phyloP scores from a whole-genome alignment of 1,284 basidiomycete genomes.

The Melampsora larici-populina region DNA sequence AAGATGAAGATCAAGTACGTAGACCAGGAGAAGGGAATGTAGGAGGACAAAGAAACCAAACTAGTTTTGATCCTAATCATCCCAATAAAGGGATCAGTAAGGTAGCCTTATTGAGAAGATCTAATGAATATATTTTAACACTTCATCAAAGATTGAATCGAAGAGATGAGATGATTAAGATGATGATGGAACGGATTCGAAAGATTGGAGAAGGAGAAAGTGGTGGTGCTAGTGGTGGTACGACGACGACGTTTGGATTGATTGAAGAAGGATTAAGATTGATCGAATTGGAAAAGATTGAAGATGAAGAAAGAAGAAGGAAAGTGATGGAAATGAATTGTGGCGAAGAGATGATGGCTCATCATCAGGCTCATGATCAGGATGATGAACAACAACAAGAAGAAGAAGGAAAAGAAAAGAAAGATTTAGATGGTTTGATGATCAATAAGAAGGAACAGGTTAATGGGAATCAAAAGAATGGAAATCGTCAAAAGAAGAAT shows the following conservation, averaged over 20 bases:
- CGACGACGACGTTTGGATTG: not conserved
- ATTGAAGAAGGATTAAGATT: no score
- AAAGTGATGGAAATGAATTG: not conserved
- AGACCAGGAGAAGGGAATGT: slow-evolving; percentile 51
- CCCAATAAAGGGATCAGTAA: slow-evolving; percentile 45
- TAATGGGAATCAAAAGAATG: no score
- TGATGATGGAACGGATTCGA: slow-evolving; percentile 5
- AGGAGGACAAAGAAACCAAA: slow-evolving; percentile 49
- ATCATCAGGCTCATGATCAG: no score
- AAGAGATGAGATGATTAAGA: slow-evolving; percentile 23
- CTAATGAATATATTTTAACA: slow-evolving; percentile 36
- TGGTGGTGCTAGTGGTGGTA: not conserved
- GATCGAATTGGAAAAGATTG: not conserved
- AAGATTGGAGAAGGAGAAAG: not conserved
- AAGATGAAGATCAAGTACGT: slow-evolving; percentile 44
- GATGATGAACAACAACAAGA: not conserved
- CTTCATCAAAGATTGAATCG: slow-evolving; percentile 21
- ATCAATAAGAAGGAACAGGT: no score
- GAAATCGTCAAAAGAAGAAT: no score
- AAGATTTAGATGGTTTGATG: no score
- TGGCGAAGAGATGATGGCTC: not conserved
- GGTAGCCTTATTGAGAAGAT: slow-evolving; percentile 50
- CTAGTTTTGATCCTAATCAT: slow-evolving; percentile 12
- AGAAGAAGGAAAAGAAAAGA: not conserved
- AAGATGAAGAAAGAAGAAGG: not conserved